Evolutionary conservation across 768 basidiomycete species (phyloP).

Genomic region (Lactarius trivialis): DNA sequence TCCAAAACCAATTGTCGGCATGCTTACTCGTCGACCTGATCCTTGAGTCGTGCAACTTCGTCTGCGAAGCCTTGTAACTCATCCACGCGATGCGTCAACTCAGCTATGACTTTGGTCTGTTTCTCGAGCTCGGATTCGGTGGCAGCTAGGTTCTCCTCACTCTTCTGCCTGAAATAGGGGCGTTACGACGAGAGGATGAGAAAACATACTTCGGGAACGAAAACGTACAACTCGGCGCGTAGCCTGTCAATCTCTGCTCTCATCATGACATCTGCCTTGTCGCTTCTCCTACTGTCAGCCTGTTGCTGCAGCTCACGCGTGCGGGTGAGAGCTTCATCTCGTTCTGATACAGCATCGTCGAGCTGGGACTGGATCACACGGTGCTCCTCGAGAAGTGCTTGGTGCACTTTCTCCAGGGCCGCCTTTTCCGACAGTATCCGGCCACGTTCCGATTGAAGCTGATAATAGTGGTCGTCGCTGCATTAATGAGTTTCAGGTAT

Average conservation of each 20-base stretch:
- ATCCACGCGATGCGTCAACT: slow-evolving; percentile 72
- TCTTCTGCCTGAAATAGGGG: slow-evolving; percentile 67
- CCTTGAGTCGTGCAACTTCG: slow-evolving; percentile 74
- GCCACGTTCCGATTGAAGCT: slow-evolving; percentile 73
- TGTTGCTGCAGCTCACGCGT: slow-evolving; percentile 56
- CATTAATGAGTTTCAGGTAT: slow-evolving; percentile 7
- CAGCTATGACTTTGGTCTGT: slow-evolving; percentile 58
- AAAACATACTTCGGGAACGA: slow-evolving; percentile 17
- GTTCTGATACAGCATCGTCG: slow-evolving; percentile 73
- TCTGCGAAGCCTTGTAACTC: slow-evolving; percentile 76
- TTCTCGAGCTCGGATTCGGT: slow-evolving; percentile 81
- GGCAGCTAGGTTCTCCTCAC: slow-evolving; percentile 83
- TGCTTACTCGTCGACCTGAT: slow-evolving; percentile 89
- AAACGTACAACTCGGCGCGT: slow-evolving; percentile 74
- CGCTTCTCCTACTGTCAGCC: slow-evolving; percentile 51
- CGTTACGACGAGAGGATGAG: slow-evolving; percentile 25
- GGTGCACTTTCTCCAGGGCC: slow-evolving; percentile 76
- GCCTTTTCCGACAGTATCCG: slow-evolving; percentile 80
- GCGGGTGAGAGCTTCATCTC: slow-evolving; percentile 63
- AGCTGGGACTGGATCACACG: slow-evolving; percentile 63
- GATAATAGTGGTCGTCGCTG: slow-evolving; percentile 87
- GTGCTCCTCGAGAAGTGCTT: slow-evolving; percentile 69
- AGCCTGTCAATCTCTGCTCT: slow-evolving; percentile 78
- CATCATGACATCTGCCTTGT: slow-evolving; percentile 71
- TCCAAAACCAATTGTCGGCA: slow-evolving; percentile 1